Evolutionary conservation across 108 stramenopile genomes (phyloP), one percentile per base, ranked within the genome.

Genomic region (Seminavis robusta): DNA sequence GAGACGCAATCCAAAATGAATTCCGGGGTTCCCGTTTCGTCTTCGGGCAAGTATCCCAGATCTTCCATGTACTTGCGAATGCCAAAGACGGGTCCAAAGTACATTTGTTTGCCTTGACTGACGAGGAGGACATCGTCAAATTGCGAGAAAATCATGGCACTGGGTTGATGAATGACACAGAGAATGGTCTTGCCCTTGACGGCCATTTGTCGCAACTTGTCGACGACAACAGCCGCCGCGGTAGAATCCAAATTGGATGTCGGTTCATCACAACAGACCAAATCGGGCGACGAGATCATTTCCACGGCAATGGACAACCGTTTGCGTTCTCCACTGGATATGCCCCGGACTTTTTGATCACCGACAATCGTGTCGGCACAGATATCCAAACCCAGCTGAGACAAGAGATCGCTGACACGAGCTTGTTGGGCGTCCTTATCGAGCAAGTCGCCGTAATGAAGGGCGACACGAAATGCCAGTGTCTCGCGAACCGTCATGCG

Each of bases 401-500:
- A 64, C 63, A 92, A 73, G 44, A 92, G 53, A 15, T 80, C 76
- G 9, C 63, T 45, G 0, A 88, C 90, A 30, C 85, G 47, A 1
- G 62, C 48, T 34, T 77, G 82, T 49, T 82, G 71, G 27, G 77
- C 80, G 16, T 48, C 44, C 59, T 81, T 88, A 11, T 64, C 72
- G 34, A 88, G 49, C 32, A 41, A 47, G 21, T 67, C 59, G 0
- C 90, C 90, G 52, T 88, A 67, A 55, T 92, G 85, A 13, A 92
- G 65, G 56, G 88, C 86, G 10, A 88, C 86, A 23, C 81, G 79
- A 61, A 81, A 78, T 9, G 46, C 79, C 1, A 92, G 67, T 10
- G 90, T 87, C 62, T 92, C 90, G 34, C 85, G 83, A 3, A 92
- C 90, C 13, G 90, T 92, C 86, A 92, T 83, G 69, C 88, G 90